A percentile compares a stretch with the other conserved stretches of the same genome.
These are phyloP conservation scores for Fusarium buxicola DNA, from an alignment of 2,329 filamentous ascomycete species.

Conservation along the genomic window DNA sequence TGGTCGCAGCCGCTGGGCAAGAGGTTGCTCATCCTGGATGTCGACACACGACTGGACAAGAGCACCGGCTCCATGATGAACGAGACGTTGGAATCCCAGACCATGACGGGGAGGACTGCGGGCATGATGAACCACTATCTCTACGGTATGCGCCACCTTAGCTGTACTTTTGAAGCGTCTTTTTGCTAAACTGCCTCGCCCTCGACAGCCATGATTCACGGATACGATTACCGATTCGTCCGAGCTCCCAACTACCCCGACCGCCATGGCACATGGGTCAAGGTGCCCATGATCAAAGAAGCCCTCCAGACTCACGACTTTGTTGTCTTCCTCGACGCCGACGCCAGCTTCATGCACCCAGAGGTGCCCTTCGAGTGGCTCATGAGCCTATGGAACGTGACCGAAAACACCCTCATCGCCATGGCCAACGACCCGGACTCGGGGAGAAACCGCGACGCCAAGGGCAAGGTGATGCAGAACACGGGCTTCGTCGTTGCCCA, in stretches of 20 bases:
- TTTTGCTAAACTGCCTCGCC: too few species aligned
- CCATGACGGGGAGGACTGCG: conserved; percentile 35
- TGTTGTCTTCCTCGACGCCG: conserved; percentile 59
- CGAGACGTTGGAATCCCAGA: conserved; percentile 16
- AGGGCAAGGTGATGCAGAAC: conserved; percentile 40
- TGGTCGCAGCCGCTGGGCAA: conserved; percentile 32
- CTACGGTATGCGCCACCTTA: conserved; percentile 41
- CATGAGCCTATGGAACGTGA: conserved; percentile 59
- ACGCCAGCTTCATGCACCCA: conserved; percentile 55
- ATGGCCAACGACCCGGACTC: conserved; percentile 59
- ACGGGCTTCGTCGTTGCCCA: conserved; percentile 41
- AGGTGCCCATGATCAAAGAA: conserved; percentile 54
- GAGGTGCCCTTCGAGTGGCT: conserved; percentile 61
- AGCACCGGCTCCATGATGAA: conserved; percentile 33
- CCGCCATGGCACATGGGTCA: conserved; percentile 60
- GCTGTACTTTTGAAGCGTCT: too few species aligned
- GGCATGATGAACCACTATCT: conserved; percentile 41
- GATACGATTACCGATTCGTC: conserved; percentile 62
- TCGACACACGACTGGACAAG: conserved; percentile 30
- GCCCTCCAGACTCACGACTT: conserved; percentile 55
- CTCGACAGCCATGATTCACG: conserved; percentile 55
- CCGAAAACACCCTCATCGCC: conserved; percentile 54
- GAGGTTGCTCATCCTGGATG: conserved; percentile 39
- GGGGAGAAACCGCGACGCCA: conserved; percentile 51
- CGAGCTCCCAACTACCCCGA: conserved; percentile 55